These are phyloP conservation scores for Rhodotorula sp. DNA, from an alignment of 1,284 basidiomycete species.

Conservation along the genomic window DNA sequence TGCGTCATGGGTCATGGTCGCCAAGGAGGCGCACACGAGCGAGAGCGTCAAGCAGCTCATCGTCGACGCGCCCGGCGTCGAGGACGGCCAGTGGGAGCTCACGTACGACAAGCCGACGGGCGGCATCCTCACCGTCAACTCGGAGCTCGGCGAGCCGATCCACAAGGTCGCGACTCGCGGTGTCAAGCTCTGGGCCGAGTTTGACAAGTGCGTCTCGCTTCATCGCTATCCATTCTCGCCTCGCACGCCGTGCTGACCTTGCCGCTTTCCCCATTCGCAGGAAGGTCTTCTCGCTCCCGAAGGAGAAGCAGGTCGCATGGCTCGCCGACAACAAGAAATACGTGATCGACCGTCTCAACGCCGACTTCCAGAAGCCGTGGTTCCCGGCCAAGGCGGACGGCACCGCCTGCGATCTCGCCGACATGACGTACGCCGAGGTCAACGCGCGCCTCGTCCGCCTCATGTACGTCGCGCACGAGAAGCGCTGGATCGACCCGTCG, in stretches of 20 bases:
- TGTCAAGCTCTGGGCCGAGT: constrained; percentile 97
- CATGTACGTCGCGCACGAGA: constrained; percentile 89
- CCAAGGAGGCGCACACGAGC: constrained; percentile 95
- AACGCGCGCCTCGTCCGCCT: constrained; percentile 85
- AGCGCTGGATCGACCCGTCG: constrained; percentile 92
- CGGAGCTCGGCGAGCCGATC: constrained; percentile 97
- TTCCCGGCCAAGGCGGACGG: constrained; percentile 94
- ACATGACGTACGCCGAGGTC: constrained; percentile 99
- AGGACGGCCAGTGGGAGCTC: constrained; percentile 88
- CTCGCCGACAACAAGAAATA: constrained; percentile 82
- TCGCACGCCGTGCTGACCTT: not conserved
- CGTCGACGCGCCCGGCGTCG: constrained; percentile 88
- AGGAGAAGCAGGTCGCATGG: constrained; percentile 91
- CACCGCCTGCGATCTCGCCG: constrained; percentile 76
- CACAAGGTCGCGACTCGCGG: constrained; percentile 97
- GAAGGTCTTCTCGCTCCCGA: constrained; percentile 88
- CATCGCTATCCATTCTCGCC: not conserved
- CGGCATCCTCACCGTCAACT: constrained; percentile 93
- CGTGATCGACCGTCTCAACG: constrained; percentile 88
- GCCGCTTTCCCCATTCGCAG: not conserved
- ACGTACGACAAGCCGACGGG: constrained; percentile 94
- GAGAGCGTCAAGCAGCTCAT: constrained; percentile 95
- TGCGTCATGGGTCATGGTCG: constrained; percentile 95
- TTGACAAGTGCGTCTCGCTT: constrained; percentile 64
- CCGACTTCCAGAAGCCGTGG: constrained; percentile 80